These are phyloP conservation scores for Kokia cookei DNA, from an alignment of 441 rosid species.

Conservation along the genomic window DNA sequence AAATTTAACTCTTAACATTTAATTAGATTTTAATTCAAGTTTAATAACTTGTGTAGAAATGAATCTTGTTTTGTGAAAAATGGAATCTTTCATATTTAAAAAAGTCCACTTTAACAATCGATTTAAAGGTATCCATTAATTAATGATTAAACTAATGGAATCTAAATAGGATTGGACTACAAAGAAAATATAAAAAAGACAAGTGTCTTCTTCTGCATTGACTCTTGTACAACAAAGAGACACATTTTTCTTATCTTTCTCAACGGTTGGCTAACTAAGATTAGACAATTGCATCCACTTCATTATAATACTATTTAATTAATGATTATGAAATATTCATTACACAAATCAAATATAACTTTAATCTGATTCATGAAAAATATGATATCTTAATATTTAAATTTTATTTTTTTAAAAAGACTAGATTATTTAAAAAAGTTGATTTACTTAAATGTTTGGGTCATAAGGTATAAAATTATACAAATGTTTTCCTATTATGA, in stretches of 20 bases:
- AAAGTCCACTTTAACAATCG: neutral
- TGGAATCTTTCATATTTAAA: constrained; percentile 13
- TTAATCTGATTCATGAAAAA: too few relatives aligned
- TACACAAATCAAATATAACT: neutral
- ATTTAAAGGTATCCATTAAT: neutral
- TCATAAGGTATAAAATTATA: too few relatives aligned
- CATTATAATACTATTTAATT: neutral
- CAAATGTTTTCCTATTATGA: neutral
- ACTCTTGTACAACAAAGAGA: constrained; percentile 19
- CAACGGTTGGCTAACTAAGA: constrained; percentile 44
- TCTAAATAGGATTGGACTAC: constrained; percentile 3
- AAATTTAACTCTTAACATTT: neutral
- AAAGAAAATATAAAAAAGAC: neutral
- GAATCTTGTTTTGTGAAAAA: neutral
- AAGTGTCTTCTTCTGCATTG: constrained; percentile 26
- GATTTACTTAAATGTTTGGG: too few relatives aligned
- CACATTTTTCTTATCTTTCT: constrained; percentile 14
- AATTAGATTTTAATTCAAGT: neutral
- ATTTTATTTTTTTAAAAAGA: too few relatives aligned
- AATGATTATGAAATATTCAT: too few relatives aligned
- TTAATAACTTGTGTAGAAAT: neutral
- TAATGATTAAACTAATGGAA: neutral
- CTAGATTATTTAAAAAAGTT: too few relatives aligned
- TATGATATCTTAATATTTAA: too few relatives aligned
- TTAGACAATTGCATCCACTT: constrained; percentile 17